Conservation (phyloP, 148 eudicot species). For the Camellia lanceoleosa region DNA sequence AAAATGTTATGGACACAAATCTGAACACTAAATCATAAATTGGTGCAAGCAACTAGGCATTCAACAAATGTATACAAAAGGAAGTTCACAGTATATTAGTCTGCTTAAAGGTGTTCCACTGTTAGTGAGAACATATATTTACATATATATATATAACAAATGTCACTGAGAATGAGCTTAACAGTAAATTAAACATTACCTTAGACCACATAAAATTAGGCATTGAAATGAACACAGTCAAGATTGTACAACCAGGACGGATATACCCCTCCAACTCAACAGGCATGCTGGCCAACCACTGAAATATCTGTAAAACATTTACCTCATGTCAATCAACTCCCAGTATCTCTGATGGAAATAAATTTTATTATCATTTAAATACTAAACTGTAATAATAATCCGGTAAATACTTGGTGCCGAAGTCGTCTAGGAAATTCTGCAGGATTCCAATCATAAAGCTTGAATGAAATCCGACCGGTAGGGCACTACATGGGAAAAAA, state of each 20-base stretch:
- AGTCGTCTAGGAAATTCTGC: conserved; percentile 97
- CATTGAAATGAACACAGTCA: conserved; percentile 84
- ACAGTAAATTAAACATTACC: conserved; percentile 42
- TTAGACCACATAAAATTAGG: conserved; percentile 80
- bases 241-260: conserved; percentile 94
- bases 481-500: conserved; percentile 59
- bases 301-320: conserved; percentile 68
- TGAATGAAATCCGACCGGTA: conserved; percentile 91
- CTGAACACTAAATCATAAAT: neutral
- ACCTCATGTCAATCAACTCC: conserved; percentile 26
- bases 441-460: conserved; percentile 99
- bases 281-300: conserved; percentile 97
- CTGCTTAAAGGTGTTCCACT: neutral
- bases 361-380: conserved; percentile 22
- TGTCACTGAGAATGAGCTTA: neutral
- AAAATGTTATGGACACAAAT: neutral
- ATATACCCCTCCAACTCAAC: conserved; percentile 96
- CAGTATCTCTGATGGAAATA: conserved; percentile 14
- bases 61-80: neutral
- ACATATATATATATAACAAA: neutral
- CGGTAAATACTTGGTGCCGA: conserved; percentile 82
- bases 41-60: neutral
- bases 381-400: conserved; percentile 60
- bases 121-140: neutral
- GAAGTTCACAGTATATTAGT: neutral